phyloP scores from a whole-genome alignment of 805 yeast species.

The Debaryomyces hansenii region DNA sequence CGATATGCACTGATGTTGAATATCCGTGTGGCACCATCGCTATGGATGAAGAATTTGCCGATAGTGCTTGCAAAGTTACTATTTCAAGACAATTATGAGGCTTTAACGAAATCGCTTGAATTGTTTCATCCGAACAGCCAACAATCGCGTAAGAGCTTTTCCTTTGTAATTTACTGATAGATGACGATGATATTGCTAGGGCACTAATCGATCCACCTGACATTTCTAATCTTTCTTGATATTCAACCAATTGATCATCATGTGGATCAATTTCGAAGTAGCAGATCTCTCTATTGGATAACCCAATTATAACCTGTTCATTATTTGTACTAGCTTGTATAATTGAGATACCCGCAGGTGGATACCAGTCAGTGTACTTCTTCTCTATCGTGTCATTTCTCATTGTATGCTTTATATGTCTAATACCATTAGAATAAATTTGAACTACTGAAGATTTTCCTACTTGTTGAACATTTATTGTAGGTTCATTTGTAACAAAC shows the following conservation, averaged over 20 bases:
- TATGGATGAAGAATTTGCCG: conserved; percentile 41
- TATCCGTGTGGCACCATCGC: conserved; percentile 19
- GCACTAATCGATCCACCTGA: conserved; percentile 49
- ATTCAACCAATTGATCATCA: conserved; percentile 68
- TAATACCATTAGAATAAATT: conserved; percentile 67
- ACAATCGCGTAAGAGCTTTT: conserved; percentile 61
- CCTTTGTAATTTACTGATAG: conserved; percentile 48
- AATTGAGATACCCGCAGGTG: conserved; percentile 75
- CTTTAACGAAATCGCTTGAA: conserved; percentile 66
- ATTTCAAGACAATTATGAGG: conserved; percentile 59
- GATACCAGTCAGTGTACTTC: conserved; percentile 67
- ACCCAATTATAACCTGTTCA: conserved; percentile 66
- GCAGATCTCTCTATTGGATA: conserved; percentile 72
- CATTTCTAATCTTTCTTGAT: conserved; percentile 59
- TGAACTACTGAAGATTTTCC: conserved; percentile 68
- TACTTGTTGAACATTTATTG: conserved; percentile 68
- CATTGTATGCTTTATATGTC: conserved; percentile 41
- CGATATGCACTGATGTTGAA: conserved; percentile 60
- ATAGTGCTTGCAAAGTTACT: conserved; percentile 64
- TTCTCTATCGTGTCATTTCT: conserved; percentile 19
- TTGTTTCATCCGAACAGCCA: conserved; percentile 68
- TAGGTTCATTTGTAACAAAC: conserved; percentile 53
- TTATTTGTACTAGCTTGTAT: conserved; percentile 60
- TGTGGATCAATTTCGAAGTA: conserved; percentile 75
- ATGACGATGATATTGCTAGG: conserved; percentile 29